These are phyloP conservation scores for Cercospora sojina DNA, from an alignment of 2,329 filamentous ascomycete species.

Conservation along the genomic window DNA sequence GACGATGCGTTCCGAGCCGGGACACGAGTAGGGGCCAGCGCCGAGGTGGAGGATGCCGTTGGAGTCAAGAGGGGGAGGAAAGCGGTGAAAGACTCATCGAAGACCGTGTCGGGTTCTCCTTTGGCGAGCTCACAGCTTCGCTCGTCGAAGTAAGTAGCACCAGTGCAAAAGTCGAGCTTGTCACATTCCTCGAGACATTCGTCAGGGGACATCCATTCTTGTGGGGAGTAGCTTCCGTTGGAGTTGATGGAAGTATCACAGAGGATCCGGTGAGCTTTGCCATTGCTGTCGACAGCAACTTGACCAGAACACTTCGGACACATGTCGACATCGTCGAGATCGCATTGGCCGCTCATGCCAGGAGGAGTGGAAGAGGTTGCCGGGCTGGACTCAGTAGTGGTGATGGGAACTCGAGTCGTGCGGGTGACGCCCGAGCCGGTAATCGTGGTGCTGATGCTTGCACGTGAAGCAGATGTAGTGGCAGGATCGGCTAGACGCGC, in stretches of 20 bases:
- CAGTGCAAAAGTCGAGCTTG: slow-evolving; percentile 28
- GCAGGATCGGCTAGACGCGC: slow-evolving; percentile 9
- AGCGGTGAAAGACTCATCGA: slow-evolving; percentile 27
- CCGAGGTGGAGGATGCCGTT: neutral
- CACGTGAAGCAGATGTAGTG: slow-evolving; percentile 16
- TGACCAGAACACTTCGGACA: slow-evolving; percentile 31
- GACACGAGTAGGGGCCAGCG: neutral
- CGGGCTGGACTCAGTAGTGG: slow-evolving; percentile 4
- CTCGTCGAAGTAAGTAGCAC: slow-evolving; percentile 27
- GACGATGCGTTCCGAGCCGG: slow-evolving; percentile 10
- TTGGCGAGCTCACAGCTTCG: slow-evolving; percentile 32
- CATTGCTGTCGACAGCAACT: slow-evolving; percentile 16
- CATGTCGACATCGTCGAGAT: slow-evolving; percentile 20
- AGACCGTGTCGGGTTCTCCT: slow-evolving; percentile 14
- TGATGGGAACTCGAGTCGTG: slow-evolving; percentile 1
- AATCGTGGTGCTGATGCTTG: slow-evolving; percentile 12
- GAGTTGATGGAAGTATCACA: slow-evolving; percentile 23
- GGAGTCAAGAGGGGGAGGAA: slow-evolving; percentile 29
- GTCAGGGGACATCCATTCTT: slow-evolving; percentile 25
- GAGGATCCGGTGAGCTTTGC: slow-evolving; percentile 21
- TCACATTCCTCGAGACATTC: slow-evolving; percentile 28
- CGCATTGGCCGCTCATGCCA: slow-evolving; percentile 10
- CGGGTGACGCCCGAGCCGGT: slow-evolving; percentile 1
- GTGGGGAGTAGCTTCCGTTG: slow-evolving; percentile 25
- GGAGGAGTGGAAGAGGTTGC: slow-evolving; percentile 5